Evolutionary conservation across 192 early-diverging fungal genomes (phyloP), one percentile per base, ranked within the genome.

Genomic region (Dispira simplex): DNA sequence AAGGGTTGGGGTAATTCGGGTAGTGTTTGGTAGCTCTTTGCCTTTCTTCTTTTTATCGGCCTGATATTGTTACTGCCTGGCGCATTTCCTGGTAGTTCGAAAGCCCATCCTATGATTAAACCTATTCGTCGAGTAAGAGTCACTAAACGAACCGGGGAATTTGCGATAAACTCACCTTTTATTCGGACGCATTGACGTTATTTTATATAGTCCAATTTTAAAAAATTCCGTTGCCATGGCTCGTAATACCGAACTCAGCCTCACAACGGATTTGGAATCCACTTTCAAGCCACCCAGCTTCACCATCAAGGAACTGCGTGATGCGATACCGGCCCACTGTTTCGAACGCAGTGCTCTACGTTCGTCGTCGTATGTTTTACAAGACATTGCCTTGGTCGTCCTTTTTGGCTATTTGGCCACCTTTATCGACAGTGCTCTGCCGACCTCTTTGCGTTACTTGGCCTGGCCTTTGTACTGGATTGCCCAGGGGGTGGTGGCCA

Each of bases 231-330:
- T 20, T 8, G 8, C 2, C 23, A 51, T 51, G 49, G 49, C n/a
- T 51, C n/a, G 23, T 20, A 51, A 51, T 20, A 51, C 23, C 49
- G 49, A 51, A 23, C 54, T 56, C 3, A 56, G 8, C 11, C 54
- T 12, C 20, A 23, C 54, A 8, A 56, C 54, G 3, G 54, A 56
- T 21, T 28, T 56, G 25, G 54, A 56, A 21, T 56, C 54, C 3
- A 56, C 54, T 25, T 63, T 47, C 46, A 55, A 77, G 62, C 76
- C 84, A 8, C 86, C 87, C 10, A 74, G 75, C 39, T 89, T 94
- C 67, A 90, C 88, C 46, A 79, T 97, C 74, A 95, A 95, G 79
- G 86, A 94, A 70, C 80, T 97, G 67, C 86, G 91, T 63, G 88
- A 89, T 66, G 78, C 79, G 66, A 82, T 98, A 18, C 95, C 95